Evolutionary conservation across 208 protist genomes (phyloP), one percentile per base, ranked within the genome.

Genomic region (Trypanosoma lewisi): DNA sequence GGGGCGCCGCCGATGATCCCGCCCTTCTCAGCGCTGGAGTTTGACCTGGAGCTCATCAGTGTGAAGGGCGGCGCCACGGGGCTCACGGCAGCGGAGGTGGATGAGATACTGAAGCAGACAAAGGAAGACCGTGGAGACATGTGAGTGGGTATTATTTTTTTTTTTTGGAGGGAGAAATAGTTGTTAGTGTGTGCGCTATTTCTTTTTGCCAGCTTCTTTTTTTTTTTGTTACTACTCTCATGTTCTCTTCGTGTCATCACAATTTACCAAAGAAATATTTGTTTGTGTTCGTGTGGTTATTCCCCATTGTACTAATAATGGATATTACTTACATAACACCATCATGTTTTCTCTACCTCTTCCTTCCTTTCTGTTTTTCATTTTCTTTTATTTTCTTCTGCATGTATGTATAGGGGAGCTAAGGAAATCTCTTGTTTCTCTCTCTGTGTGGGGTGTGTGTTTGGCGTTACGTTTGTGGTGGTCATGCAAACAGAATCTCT

Each of bases 41-140:
- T 84, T 45, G 73, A 89, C 27, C 62, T 96, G 28, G 76, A 91
- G 42, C 45, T 96, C 9, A 28, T 87, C 48, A 55, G 70, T 44
- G 86, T 88, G 60, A 25, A 79, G 58, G 54, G 55, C 25, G 70
- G 60, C 12, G 64, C 67, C 25, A 76, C 61, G 21, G 80, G 86
- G 28, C 72, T 74, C 48, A 89, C 75, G 25, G 65, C 61, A 27
- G 70, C 60, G 41, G 79, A 89, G 66, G 82, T 88, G 44, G 81
- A 87, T 42, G 69, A 74, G 25, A 65, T 85, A 39, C 74, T 91
- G 9, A 48, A 79, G 47, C 42, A 62, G 55, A 67, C 64, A 11
- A 51, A 36, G 2, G 28, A 64, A 30, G 63, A 80, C 45, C 64
- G 76, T 57, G 72, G 49, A 1, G 77, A 85, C 28, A 33, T 91